Base-by-base conservation (phyloP, 768 basidiomycete species). In the Tubosaeta brunneosetosa region DNA sequence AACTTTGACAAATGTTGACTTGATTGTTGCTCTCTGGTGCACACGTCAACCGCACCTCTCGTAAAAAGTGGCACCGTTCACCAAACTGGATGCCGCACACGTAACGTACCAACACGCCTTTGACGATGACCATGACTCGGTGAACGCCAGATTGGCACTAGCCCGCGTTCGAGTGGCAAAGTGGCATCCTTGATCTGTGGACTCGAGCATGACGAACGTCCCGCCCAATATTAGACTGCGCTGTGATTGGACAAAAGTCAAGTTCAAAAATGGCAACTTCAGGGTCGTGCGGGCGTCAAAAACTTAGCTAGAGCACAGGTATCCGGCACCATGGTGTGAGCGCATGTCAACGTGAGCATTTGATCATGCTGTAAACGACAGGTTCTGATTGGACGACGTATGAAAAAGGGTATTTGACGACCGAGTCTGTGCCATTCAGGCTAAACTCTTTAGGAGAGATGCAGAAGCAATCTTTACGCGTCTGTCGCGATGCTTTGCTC, bases 201-300 rank as follows among this genome's bases (percentile, higher is more conserved):
- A 12, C 11, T 25, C 19, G 9, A 10, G 42, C 13, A 14, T 17
- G n/a, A 44, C 27, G 6, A 44, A 26, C 4, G 10, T 40, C 10
- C 19, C 17, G 4, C n/a, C 9, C 37, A n/a, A 38, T 22, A 41
- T 41, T 13, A 41, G 19, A 41, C 17, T 25, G 11, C 10, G 22
- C 5, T 31, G 10, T 44, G 27, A 44, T 44, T 31, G n/a, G n/a
- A 29, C n/a, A 7, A n/a, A n/a, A n/a, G 29, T 14, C 26, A 25
- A 13, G 4, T 29, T 29, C 9, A 9, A 27, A 32, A 31, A 26
- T 25, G 7, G 26, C 8, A 36, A 37, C n/a, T 19, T 47, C 51
- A 58, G 52, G 48, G 57, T 55, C 48, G 22, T 49, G 17, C 10
- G 26, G 26, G 50, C 16, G 10, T 34, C 34, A 42, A 59, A 47